Evolutionary conservation across 352 stramenopile species (phyloP).

Genomic region (Halophytophthora batemanensis): DNA sequence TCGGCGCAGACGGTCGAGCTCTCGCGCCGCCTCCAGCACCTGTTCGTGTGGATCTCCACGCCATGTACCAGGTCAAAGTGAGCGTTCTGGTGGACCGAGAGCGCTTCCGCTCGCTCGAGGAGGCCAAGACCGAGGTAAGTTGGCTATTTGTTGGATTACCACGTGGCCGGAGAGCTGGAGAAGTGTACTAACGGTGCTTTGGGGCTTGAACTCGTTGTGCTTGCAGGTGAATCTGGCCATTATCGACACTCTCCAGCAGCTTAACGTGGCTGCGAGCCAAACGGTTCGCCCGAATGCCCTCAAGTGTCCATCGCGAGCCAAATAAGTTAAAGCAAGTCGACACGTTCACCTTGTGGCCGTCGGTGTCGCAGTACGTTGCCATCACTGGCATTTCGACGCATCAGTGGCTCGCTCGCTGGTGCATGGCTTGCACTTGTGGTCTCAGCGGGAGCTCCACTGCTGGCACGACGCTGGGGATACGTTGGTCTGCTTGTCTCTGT

Average conservation of each 20-base stretch:
- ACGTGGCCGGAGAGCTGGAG: too few species aligned
- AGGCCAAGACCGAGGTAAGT: conserved; percentile 60
- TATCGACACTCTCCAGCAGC: conserved; percentile 49
- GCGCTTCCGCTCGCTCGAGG: conserved; percentile 52
- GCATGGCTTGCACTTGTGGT: too few species aligned
- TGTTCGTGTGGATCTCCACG: conserved; percentile 41
- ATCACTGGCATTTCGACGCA: conserved; percentile 18
- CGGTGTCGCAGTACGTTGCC: conserved; percentile 23
- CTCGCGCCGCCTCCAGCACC: conserved; percentile 21
- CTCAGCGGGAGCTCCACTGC: too few species aligned
- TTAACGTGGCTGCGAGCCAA: conserved; percentile 29
- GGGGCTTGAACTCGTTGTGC: background rate
- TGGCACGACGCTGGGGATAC: too few species aligned
- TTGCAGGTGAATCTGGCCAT: conserved; percentile 65
- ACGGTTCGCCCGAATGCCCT: conserved; percentile 1
- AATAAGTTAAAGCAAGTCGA: conserved; percentile 15
- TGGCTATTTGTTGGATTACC: background rate
- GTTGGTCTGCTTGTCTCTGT: conserved; percentile 17
- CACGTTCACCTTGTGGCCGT: conserved; percentile 13
- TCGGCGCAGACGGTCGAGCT: conserved; percentile 24
- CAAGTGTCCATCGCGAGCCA: background rate
- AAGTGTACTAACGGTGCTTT: too few species aligned
- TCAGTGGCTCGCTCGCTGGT: conserved; percentile 26
- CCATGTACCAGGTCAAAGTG: conserved; percentile 67
- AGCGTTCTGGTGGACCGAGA: conserved; percentile 49